Conservation (phyloP, 2,329 filamentous ascomycete genomes). For the Davidsoniella eucalypti region DNA sequence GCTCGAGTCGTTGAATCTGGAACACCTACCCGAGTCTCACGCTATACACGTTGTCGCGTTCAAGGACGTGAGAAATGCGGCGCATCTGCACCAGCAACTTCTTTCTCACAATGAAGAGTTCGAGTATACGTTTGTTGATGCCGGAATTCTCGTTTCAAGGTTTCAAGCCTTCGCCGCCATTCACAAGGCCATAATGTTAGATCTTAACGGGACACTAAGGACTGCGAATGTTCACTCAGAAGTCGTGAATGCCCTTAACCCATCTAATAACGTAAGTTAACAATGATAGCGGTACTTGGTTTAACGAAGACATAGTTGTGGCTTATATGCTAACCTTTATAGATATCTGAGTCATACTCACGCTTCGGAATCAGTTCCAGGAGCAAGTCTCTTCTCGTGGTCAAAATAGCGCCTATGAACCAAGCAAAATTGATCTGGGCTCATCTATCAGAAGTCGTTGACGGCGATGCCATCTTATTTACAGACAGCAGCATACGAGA, state of each 20-base stretch:
- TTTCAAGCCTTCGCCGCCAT: conserved; percentile 58
- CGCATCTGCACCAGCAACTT: conserved; percentile 66
- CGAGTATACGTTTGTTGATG: conserved; percentile 90
- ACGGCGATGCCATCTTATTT: conserved; percentile 43
- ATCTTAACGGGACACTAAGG: conserved; percentile 44
- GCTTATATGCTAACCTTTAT: background rate
- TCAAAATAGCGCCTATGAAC: conserved; percentile 50
- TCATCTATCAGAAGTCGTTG: conserved; percentile 45
- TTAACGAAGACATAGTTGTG: background rate
- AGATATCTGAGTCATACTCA: conserved; percentile 87
- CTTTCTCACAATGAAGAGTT: conserved; percentile 70
- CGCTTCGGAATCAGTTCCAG: conserved; percentile 64
- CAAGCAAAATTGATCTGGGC: conserved; percentile 28
- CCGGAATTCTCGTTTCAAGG: conserved; percentile 56
- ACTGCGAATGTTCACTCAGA: conserved; percentile 83
- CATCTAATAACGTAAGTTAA: conserved; percentile 57
- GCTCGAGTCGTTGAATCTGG: conserved; percentile 52
- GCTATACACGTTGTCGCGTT: conserved; percentile 62
- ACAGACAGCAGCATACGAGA: conserved; percentile 44
- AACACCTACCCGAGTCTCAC: conserved; percentile 55
- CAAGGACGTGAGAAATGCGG: conserved; percentile 57
- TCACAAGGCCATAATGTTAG: conserved; percentile 58
- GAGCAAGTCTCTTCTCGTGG: conserved; percentile 56
- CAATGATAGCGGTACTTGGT: background rate
- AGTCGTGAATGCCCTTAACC: conserved; percentile 62